These are phyloP conservation scores for Fusarium nanum DNA, from an alignment of 2,329 filamentous ascomycete genomes.

Conservation along the genomic window DNA sequence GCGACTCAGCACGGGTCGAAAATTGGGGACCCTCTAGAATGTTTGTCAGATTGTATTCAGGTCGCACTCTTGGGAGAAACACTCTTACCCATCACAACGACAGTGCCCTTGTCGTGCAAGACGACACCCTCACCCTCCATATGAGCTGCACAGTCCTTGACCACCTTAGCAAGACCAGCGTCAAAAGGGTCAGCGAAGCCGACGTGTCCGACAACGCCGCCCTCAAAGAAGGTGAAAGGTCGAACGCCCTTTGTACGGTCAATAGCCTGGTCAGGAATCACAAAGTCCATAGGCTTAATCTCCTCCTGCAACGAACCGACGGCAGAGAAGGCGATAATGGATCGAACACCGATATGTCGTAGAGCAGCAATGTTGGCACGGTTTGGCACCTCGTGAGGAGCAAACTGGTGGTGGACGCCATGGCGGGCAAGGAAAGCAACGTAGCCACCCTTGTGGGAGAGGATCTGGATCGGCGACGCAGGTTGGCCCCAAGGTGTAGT, in stretches of 20 bases:
- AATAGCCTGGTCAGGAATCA: slow-evolving; percentile 95
- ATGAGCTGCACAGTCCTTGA: slow-evolving; percentile 78
- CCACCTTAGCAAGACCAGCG: slow-evolving; percentile 77
- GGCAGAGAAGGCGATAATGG: slow-evolving; percentile 93
- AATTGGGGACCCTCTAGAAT: slow-evolving; percentile 92
- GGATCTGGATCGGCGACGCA: slow-evolving; percentile 81
- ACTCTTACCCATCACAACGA: slow-evolving; percentile 86
- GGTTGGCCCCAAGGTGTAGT: slow-evolving; percentile 90
- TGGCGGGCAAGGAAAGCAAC: slow-evolving; percentile 96
- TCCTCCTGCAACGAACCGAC: slow-evolving; percentile 93
- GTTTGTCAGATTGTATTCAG: slow-evolving; percentile 36
- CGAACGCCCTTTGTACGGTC: slow-evolving; percentile 96
- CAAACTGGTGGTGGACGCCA: slow-evolving; percentile 86
- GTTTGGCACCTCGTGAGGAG: slow-evolving; percentile 93
- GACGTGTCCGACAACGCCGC: slow-evolving; percentile 91
- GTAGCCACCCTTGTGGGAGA: slow-evolving; percentile 83
- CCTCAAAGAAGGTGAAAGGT: slow-evolving; percentile 95
- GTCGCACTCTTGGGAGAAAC: neutral
- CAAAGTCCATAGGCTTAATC: slow-evolving; percentile 96
- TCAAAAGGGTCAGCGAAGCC: slow-evolving; percentile 98
- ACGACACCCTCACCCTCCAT: slow-evolving; percentile 87
- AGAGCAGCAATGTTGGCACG: slow-evolving; percentile 99
- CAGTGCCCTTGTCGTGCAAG: slow-evolving; percentile 83
- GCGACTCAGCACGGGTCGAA: slow-evolving; percentile 92
- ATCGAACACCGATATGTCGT: slow-evolving; percentile 87